These are phyloP conservation scores for Scedosporium dehoogii DNA, from an alignment of 2,329 filamentous ascomycete genomes.

Conservation along the genomic window DNA sequence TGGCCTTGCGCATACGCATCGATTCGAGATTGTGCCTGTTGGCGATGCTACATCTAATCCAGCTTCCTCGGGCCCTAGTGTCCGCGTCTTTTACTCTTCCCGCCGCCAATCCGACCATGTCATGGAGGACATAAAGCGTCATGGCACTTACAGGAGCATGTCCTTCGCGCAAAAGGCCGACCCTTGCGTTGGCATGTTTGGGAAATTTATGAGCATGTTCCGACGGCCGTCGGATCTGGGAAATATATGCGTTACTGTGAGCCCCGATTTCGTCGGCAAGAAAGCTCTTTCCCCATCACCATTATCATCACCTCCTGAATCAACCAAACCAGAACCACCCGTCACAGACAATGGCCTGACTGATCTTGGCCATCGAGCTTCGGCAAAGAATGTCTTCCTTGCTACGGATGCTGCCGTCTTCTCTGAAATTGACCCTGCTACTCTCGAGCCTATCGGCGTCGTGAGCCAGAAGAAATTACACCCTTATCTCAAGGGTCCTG, in stretches of 20 bases:
- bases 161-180: constrained; percentile 65
- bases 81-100: constrained; percentile 59
- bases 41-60: constrained; percentile 12
- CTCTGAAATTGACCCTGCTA: constrained; percentile 57
- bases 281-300: background rate
- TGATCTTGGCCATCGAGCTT: constrained; percentile 24
- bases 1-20: constrained; percentile 47
- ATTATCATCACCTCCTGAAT: background rate
- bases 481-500: constrained; percentile 54
- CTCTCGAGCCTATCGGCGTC: constrained; percentile 62
- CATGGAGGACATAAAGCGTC: constrained; percentile 48
- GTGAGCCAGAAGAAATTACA: constrained; percentile 53
- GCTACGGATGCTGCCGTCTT: constrained; percentile 46
- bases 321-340: constrained; percentile 1
- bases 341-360: constrained; percentile 11
- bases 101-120: constrained; percentile 56
- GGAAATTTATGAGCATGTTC: constrained; percentile 59
- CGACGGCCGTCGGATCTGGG: constrained; percentile 23
- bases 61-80: constrained; percentile 3
- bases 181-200: constrained; percentile 63
- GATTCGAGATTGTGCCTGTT: constrained; percentile 7
- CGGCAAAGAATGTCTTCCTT: constrained; percentile 39
- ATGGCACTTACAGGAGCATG: constrained; percentile 44
- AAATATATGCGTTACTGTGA: constrained; percentile 59
- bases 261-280: constrained; percentile 50